These are phyloP conservation scores for Naganishia cerealis DNA, from an alignment of 1,284 basidiomycete species.

Conservation along the genomic window DNA sequence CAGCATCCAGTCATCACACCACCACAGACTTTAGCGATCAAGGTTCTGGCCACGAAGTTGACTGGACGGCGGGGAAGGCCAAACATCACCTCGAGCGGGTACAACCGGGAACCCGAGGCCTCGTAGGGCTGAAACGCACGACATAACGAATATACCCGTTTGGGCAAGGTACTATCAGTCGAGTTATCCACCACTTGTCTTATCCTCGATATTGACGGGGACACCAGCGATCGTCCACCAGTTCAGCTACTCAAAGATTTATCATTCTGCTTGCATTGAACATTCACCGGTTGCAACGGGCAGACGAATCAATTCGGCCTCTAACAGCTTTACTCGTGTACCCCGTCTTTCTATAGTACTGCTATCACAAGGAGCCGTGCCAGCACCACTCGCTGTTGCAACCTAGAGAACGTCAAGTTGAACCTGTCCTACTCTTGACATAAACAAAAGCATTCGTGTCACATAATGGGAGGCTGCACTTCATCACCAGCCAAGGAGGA, in stretches of 20 bases:
- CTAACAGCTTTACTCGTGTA: background rate
- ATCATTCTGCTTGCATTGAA: background rate
- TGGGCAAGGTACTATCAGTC: background rate
- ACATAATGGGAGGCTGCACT: constrained; percentile 22
- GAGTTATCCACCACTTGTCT: background rate
- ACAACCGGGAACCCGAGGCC: background rate
- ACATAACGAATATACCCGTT: constrained; percentile 3
- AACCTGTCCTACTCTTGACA: background rate
- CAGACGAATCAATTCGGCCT: background rate
- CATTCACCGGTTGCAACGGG: background rate
- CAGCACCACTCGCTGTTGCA: background rate
- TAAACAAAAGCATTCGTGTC: background rate
- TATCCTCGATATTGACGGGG: background rate
- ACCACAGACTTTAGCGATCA: background rate
- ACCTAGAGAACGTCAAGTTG: background rate
- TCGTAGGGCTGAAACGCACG: background rate
- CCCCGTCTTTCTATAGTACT: background rate
- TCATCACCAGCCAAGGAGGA: constrained; percentile 27
- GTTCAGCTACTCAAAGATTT: background rate
- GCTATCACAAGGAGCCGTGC: background rate
- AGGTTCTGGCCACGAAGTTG: background rate
- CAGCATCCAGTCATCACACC: background rate
- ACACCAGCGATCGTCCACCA: background rate
- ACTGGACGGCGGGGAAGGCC: background rate
- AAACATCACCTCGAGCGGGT: background rate